Evolutionary conservation across 768 basidiomycete genomes (phyloP).

Genomic region (Termitomyces titanicus): DNA sequence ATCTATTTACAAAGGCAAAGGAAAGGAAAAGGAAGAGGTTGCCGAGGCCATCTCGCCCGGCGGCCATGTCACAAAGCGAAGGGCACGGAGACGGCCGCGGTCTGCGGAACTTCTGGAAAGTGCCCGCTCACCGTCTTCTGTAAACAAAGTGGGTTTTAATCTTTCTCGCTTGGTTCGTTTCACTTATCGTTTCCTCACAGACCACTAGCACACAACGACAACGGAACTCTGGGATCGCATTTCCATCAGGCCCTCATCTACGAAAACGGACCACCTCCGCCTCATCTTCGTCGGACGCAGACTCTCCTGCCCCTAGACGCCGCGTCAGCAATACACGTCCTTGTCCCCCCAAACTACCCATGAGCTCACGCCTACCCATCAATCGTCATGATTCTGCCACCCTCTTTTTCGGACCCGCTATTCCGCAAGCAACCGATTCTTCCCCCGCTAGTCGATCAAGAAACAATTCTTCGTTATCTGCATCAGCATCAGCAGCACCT

Average conservation of each 20-base stretch:
- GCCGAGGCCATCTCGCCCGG: constrained; percentile 72
- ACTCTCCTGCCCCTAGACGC: constrained; percentile 53
- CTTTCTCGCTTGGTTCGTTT: not conserved
- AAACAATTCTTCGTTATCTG: constrained; percentile 25
- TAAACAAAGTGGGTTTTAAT: constrained; percentile 31
- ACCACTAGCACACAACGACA: constrained; percentile 2
- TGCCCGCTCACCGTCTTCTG: constrained; percentile 40
- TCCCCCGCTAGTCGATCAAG: constrained; percentile 25
- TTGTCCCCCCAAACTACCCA: constrained; percentile 16
- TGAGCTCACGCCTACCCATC: constrained; percentile 32
- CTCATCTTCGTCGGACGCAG: constrained; percentile 45
- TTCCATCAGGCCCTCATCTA: constrained; percentile 38
- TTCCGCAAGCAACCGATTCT: constrained; percentile 26
- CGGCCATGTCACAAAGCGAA: constrained; percentile 71
- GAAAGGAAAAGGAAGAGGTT: constrained; percentile 52
- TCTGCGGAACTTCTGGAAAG: constrained; percentile 63
- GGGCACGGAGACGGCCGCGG: constrained; percentile 69
- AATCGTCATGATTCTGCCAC: constrained; percentile 59
- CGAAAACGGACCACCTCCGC: constrained; percentile 33
- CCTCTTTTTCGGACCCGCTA: constrained; percentile 64
- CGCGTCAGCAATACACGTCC: constrained; percentile 40
- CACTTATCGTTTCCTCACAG: not conserved
- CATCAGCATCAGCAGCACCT: constrained; percentile 18
- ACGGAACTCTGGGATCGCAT: constrained; percentile 22
- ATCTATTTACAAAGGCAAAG: constrained; percentile 31